A percentile compares a stretch with the other conserved stretches of the same genome.
phyloP scores from a whole-genome alignment of 2,329 filamentous ascomycete species.

The Pezicula neosporulosa region DNA sequence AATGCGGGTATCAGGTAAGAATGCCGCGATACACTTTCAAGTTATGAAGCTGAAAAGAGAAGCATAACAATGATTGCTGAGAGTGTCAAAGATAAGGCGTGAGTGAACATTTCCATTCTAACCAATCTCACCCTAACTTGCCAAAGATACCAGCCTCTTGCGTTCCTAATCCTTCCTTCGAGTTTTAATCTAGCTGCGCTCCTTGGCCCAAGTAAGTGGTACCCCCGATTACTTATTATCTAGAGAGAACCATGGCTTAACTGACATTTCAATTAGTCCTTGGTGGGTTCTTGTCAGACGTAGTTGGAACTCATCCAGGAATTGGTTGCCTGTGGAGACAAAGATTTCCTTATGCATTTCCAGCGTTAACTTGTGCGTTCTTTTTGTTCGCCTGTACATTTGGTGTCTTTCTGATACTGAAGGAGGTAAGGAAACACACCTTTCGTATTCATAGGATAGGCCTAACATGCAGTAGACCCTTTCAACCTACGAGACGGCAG shows the following conservation, averaged over 20 bases:
- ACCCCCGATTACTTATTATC: background rate
- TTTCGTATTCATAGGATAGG: too few relatives aligned
- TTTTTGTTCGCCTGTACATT: too few relatives aligned
- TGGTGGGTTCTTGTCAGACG: background rate
- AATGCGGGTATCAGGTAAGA: background rate
- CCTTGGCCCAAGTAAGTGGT: background rate
- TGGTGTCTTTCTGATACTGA: too few relatives aligned
- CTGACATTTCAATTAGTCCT: background rate
- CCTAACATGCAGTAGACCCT: too few relatives aligned
- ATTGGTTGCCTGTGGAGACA: too few relatives aligned
- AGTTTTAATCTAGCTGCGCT: background rate
- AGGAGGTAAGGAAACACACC: too few relatives aligned
- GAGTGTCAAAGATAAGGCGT: background rate
- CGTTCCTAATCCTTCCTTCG: background rate
- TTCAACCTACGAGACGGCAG: too few relatives aligned
- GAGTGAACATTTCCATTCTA: background rate
- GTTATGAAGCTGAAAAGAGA: background rate
- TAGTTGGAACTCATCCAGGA: too few relatives aligned
- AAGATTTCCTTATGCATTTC: too few relatives aligned
- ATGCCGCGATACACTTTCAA: background rate
- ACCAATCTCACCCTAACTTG: background rate
- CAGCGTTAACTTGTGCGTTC: too few relatives aligned
- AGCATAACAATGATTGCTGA: background rate
- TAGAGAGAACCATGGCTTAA: background rate
- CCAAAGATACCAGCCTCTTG: background rate